A percentile compares a stretch with the other conserved stretches of the same genome.
Evolutionary conservation across 2,329 filamentous ascomycete genomes (phyloP).

Genomic region (Septoria linicola): DNA sequence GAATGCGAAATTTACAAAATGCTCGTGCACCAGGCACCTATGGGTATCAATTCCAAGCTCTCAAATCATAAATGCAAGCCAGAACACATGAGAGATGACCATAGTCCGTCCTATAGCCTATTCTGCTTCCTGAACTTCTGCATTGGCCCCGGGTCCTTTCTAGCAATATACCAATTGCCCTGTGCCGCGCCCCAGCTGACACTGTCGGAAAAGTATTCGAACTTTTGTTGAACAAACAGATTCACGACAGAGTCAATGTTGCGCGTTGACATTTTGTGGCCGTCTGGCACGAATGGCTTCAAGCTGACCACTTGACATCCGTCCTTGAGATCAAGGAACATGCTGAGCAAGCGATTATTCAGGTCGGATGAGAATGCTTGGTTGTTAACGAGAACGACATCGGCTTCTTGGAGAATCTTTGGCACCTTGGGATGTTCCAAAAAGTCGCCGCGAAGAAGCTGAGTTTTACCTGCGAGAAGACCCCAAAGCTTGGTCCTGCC

Average conservation of each 20-base stretch:
- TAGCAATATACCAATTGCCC: slow-evolving; percentile 86
- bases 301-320: slow-evolving; percentile 88
- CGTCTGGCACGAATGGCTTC: slow-evolving; percentile 82
- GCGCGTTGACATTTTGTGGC: slow-evolving; percentile 69
- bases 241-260: slow-evolving; percentile 81
- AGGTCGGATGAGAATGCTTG: slow-evolving; percentile 88
- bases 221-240: slow-evolving; percentile 73
- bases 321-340: slow-evolving; percentile 90
- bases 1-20: neutral
- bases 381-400: slow-evolving; percentile 98
- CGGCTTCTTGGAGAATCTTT: slow-evolving; percentile 73
- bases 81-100: too few relatives aligned
- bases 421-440: slow-evolving; percentile 69
- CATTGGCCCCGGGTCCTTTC: slow-evolving; percentile 63
- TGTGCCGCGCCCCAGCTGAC: slow-evolving; percentile 85
- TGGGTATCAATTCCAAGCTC: slow-evolving; percentile 17
- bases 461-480: slow-evolving; percentile 73
- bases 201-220: slow-evolving; percentile 63
- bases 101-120: slow-evolving; percentile 8
- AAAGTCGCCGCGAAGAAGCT: slow-evolving; percentile 81
- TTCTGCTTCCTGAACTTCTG: slow-evolving; percentile 48
- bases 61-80: too few relatives aligned
- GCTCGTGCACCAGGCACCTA: neutral
- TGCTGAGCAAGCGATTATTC: slow-evolving; percentile 79
- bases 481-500: slow-evolving; percentile 90